Base-by-base conservation (phyloP, 352 stramenopile genomes). In the Thraustotheca clavata region DNA sequence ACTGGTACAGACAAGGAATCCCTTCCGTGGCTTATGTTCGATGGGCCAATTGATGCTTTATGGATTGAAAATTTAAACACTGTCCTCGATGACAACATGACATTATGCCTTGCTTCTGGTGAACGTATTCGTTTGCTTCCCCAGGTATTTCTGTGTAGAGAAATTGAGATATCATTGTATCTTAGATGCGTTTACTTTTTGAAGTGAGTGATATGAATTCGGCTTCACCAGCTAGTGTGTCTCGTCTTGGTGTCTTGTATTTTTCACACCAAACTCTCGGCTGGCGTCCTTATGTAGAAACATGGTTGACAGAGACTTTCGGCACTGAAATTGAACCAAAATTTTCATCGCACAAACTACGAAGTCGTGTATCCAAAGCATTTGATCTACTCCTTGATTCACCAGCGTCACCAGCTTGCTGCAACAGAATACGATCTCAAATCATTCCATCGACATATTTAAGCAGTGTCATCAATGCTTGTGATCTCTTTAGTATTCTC, bases 201-300 rank as follows among this genome's bases (percentile, higher is more conserved):
- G 92, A 98, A 73, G 89, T 97, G 2, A 76, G 83, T 20, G 89
- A 97, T 69, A 88, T 96, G 1, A 76, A 76, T 3, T 89, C 88
- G 3, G 92, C 92, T 4, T 97, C 88, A 0, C 92, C 92, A 3
- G 92, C 92, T 9, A 98, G 91, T 16, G 89, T 98, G 8, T 96
- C 85, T 43, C 83, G 89, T 2, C 80, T 96, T 11, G 91, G 91
- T 34, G 87, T 98, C 26, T 76, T 98, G 7, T 97, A 97, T 68
- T 95, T 97, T 59, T 75, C 84, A 31, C 69, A 69, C 0, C 69
- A 66, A 6, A 77, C 82, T 32, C 69, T 94, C 2, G 80, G 79
- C 0, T 93, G 84, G 83, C 70, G 71, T 8, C 72, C 83, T 26
- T 77, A 77, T 35, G 77, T 91, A 0, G 73, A 87, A 11, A 75